Conservation (phyloP, 2,329 filamentous ascomycete species). For the Cladorrhinum sp. region DNA sequence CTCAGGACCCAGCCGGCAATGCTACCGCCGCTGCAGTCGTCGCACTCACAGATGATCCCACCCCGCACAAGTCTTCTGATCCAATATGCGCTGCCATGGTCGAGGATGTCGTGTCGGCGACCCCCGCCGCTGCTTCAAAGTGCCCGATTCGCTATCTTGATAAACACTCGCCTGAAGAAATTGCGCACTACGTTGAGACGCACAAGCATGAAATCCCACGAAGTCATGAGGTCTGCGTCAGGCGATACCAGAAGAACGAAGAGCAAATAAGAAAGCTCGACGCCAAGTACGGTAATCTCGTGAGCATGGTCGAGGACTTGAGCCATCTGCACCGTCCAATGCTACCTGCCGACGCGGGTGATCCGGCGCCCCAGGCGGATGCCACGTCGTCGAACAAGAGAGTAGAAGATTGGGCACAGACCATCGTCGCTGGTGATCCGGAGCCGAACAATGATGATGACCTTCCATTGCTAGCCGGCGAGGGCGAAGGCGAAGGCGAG, state of each 20-base stretch:
- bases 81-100: constrained; percentile 64
- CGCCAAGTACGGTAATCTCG: constrained; percentile 88
- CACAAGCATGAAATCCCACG: constrained; percentile 94
- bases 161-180: constrained; percentile 87
- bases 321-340: constrained; percentile 85
- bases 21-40: background rate
- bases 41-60: constrained; percentile 37
- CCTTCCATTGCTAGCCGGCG: constrained; percentile 22
- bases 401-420: constrained; percentile 81
- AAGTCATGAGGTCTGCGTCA: constrained; percentile 89
- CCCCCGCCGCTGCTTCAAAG: constrained; percentile 54
- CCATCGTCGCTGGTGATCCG: constrained; percentile 30
- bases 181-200: constrained; percentile 88
- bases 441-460: constrained; percentile 20
- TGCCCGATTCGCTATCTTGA: constrained; percentile 93
- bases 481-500: background rate
- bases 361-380: constrained; percentile 36
- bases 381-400: constrained; percentile 62
- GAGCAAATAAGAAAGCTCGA: constrained; percentile 83
- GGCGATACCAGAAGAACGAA: constrained; percentile 83
- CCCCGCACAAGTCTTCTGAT: constrained; percentile 51
- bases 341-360: constrained; percentile 56
- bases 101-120: constrained; percentile 56
- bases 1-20: constrained; percentile 20
- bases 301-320: constrained; percentile 90